phyloP scores from a whole-genome alignment of 1,284 basidiomycete genomes.

The Trametes sp. region DNA sequence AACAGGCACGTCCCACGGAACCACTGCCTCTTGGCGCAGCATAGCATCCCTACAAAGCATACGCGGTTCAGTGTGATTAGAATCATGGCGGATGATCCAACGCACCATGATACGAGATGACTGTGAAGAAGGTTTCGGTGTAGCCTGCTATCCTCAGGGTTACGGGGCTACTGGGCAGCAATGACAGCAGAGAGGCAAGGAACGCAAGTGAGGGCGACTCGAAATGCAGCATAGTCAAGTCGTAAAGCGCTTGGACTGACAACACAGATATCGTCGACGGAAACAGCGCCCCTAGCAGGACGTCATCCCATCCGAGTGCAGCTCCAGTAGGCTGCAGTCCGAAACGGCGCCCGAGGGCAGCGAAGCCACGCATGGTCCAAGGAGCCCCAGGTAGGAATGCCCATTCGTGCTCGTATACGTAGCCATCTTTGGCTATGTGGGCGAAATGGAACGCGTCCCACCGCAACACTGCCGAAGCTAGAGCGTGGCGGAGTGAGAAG shows the following conservation, averaged over 20 bases:
- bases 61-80: neutral
- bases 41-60: conserved; percentile 62
- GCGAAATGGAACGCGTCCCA: conserved; percentile 93
- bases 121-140: conserved; percentile 87
- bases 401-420: conserved; percentile 85
- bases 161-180: conserved; percentile 84
- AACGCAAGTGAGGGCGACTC: conserved; percentile 63
- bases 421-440: conserved; percentile 69
- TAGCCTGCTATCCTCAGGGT: conserved; percentile 78
- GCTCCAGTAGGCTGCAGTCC: neutral
- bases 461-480: conserved; percentile 58
- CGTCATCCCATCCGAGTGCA: conserved; percentile 24
- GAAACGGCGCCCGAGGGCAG: conserved; percentile 26
- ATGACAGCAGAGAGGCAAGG: conserved; percentile 70
- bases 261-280: conserved; percentile 44
- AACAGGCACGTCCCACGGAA: conserved; percentile 67
- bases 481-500: conserved; percentile 16
- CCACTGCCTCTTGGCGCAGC: conserved; percentile 58
- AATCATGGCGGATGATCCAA: neutral
- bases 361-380: conserved; percentile 55
- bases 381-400: conserved; percentile 87
- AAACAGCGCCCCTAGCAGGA: conserved; percentile 48
- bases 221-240: conserved; percentile 62
- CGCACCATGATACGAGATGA: conserved; percentile 77
- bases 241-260: conserved; percentile 66